Evolutionary conservation across 2,329 filamentous ascomycete genomes (phyloP).

Genomic region (Emmonsia crescens): DNA sequence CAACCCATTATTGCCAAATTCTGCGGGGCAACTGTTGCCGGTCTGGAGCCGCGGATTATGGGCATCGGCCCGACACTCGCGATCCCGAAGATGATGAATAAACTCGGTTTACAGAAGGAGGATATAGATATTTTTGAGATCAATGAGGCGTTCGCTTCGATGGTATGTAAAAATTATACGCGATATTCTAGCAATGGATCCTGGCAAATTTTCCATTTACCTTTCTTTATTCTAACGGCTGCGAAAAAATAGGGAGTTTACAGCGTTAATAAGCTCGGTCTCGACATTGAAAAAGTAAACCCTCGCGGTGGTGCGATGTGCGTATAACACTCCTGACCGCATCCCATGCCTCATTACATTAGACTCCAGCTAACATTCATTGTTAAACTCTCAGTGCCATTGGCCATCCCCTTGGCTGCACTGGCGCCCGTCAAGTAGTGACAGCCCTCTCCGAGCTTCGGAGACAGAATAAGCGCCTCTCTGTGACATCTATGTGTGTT

Average conservation of each 20-base stretch:
- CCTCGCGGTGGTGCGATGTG: constrained; percentile 82
- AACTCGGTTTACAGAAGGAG: constrained; percentile 56
- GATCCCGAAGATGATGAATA: constrained; percentile 77
- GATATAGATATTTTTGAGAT: constrained; percentile 33
- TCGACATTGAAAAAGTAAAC: constrained; percentile 78
- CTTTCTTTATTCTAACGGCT: background rate
- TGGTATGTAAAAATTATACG: constrained; percentile 18
- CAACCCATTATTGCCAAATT: constrained; percentile 84
- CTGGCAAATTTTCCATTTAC: constrained; percentile 3
- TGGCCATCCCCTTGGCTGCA: constrained; percentile 81
- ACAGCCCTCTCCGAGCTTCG: constrained; percentile 78
- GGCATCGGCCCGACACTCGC: constrained; percentile 84
- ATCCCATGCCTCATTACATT: background rate
- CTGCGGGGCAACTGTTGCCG: constrained; percentile 68
- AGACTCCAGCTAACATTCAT: background rate
- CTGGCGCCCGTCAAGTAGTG: constrained; percentile 79
- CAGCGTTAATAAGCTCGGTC: constrained; percentile 71
- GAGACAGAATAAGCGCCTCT: constrained; percentile 67
- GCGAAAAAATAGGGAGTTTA: constrained; percentile 59
- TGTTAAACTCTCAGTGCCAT: constrained; percentile 49
- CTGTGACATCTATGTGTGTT: constrained; percentile 86
- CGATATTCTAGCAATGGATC: background rate
- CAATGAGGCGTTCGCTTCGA: constrained; percentile 86
- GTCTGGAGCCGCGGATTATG: constrained; percentile 84
- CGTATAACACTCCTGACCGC: constrained; percentile 12